phyloP scores from a whole-genome alignment of 2,329 filamentous ascomycete genomes.

The Microdochium trichocladiopsis region DNA sequence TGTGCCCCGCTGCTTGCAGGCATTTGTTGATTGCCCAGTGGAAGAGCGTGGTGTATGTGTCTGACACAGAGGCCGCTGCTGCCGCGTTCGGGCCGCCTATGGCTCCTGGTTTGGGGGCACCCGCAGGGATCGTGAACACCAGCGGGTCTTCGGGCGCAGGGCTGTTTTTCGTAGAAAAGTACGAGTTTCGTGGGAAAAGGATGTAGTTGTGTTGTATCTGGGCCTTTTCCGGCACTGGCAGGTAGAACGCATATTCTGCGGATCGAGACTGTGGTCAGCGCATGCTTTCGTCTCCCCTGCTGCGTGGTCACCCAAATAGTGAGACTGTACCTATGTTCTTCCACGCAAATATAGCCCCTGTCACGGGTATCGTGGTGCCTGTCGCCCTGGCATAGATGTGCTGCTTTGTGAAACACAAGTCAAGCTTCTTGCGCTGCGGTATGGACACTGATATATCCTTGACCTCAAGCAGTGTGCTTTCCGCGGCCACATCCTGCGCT shows the following conservation, averaged over 20 bases:
- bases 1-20: constrained; percentile 40
- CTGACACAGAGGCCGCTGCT: constrained; percentile 46
- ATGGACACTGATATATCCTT: constrained; percentile 62
- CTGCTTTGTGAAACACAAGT: constrained; percentile 53
- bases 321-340: constrained; percentile 48
- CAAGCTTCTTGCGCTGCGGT: constrained; percentile 62
- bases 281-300: neutral
- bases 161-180: constrained; percentile 40
- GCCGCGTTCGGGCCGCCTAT: constrained; percentile 42
- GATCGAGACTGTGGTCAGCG: neutral
- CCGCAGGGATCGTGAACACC: constrained; percentile 56
- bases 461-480: constrained; percentile 49
- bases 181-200: constrained; percentile 49
- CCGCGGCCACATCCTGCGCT: constrained; percentile 33
- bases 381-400: constrained; percentile 51
- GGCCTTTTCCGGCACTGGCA: constrained; percentile 58
- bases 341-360: constrained; percentile 52
- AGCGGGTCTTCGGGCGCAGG: constrained; percentile 44
- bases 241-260: constrained; percentile 54
- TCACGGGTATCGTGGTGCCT: constrained; percentile 41
- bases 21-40: constrained; percentile 52
- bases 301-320: neutral
- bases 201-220: constrained; percentile 61
- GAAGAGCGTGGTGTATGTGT: constrained; percentile 51
- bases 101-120: constrained; percentile 52